Evolutionary conservation across 2,329 filamentous ascomycete genomes (phyloP).

Genomic region (Fusarium sp.): DNA sequence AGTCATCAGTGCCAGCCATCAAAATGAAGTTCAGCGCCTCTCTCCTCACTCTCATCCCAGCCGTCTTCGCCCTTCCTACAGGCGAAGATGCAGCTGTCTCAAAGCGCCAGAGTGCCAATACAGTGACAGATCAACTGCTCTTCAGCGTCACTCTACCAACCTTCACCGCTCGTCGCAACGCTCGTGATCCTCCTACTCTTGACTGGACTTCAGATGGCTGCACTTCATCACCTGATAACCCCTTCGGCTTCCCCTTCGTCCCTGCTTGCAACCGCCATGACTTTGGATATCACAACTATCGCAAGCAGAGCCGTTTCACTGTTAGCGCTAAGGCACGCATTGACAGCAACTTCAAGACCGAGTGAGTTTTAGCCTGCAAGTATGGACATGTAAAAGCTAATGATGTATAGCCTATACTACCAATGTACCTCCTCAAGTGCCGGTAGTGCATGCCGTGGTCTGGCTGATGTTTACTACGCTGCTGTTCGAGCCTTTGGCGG

Average conservation of each 20-base stretch:
- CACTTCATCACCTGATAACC: constrained; percentile 57
- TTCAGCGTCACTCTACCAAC: constrained; percentile 56
- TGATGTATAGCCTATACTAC: constrained; percentile 48
- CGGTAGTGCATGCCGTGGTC: constrained; percentile 45
- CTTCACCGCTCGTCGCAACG: constrained; percentile 57
- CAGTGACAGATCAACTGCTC: constrained; percentile 60
- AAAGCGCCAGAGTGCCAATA: constrained; percentile 39
- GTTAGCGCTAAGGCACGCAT: constrained; percentile 56
- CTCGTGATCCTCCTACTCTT: constrained; percentile 53
- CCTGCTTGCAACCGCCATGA: constrained; percentile 66
- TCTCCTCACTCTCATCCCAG: constrained; percentile 41
- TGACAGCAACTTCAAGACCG: constrained; percentile 62
- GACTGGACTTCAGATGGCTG: constrained; percentile 59
- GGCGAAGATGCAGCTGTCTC: constrained; percentile 14
- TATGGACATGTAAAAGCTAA: too few relatives aligned
- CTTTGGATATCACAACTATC: constrained; percentile 68
- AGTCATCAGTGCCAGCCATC: constrained; percentile 3
- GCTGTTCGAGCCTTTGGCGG: constrained; percentile 55
- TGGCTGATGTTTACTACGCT: constrained; percentile 57
- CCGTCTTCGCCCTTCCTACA: constrained; percentile 41
- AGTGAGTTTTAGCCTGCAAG: constrained; percentile 47
- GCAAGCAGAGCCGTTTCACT: constrained; percentile 60
- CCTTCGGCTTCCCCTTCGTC: constrained; percentile 57
- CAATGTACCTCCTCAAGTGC: constrained; percentile 48
- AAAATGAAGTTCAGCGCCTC: constrained; percentile 50